phyloP scores from a whole-genome alignment of 129 eudicot genomes.

The Tanacetum coccineum region DNA sequence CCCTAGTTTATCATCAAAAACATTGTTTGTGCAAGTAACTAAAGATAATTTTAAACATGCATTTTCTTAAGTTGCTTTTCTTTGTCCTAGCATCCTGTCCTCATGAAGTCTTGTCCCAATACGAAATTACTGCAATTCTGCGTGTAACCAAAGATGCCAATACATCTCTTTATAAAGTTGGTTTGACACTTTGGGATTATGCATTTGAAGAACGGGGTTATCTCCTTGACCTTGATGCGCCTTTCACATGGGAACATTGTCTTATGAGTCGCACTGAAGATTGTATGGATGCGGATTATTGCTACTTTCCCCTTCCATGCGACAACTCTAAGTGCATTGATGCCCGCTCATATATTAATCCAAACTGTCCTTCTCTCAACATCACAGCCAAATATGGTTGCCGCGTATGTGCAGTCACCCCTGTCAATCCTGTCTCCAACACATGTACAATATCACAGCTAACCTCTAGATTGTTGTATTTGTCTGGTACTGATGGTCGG shows the following conservation, averaged over 20 bases:
- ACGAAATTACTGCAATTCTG: background rate
- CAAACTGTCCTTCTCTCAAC: slow-evolving; percentile 4
- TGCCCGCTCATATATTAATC: background rate
- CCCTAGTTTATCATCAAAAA: too few relatives aligned
- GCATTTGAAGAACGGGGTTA: background rate
- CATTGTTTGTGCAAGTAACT: background rate
- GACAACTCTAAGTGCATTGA: background rate
- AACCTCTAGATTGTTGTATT: background rate
- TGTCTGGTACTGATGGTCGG: slow-evolving; percentile 25
- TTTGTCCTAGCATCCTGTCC: background rate
- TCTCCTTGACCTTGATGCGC: slow-evolving; percentile 1
- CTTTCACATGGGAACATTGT: too few relatives aligned
- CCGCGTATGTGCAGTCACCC: background rate
- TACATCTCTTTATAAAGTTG: background rate
- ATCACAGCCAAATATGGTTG: slow-evolving; percentile 10
- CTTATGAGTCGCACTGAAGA: background rate
- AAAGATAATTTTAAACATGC: background rate
- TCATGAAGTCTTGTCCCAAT: background rate
- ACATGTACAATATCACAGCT: background rate
- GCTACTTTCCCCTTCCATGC: background rate
- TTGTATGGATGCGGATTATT: background rate
- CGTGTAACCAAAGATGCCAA: background rate
- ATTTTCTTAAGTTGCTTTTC: background rate
- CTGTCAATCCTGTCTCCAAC: background rate
- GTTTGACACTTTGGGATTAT: background rate